phyloP scores from a whole-genome alignment of 208 protist genomes.

The Acanthamoeba sp. region DNA sequence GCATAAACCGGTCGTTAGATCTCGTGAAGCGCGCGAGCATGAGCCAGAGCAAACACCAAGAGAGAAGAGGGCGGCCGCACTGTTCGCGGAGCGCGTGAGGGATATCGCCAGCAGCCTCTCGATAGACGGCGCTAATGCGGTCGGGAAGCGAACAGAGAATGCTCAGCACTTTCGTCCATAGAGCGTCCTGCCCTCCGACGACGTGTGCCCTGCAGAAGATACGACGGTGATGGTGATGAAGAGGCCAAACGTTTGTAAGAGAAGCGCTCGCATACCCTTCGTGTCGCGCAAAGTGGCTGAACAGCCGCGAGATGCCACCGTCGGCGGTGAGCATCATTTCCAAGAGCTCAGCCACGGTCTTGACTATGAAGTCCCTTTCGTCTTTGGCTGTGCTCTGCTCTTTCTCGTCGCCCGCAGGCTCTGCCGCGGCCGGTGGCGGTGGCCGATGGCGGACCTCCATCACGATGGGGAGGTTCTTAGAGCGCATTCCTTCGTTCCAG shows the following conservation, averaged over 20 bases:
- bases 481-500: background rate
- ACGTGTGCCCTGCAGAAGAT: background rate
- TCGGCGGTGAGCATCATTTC: background rate
- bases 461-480: background rate
- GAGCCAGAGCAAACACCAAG: background rate
- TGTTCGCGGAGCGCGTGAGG: background rate
- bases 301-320: background rate
- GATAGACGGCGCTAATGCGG: background rate
- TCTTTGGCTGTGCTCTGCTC: background rate
- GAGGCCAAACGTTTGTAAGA: too few species aligned
- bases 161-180: background rate
- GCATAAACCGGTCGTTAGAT: too few species aligned
- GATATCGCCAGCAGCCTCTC: background rate
- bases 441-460: background rate
- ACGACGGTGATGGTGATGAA: too few species aligned
- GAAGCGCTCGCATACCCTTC: too few species aligned
- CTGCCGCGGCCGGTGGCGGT: background rate
- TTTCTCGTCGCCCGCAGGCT: background rate
- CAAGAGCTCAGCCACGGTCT: background rate
- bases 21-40: background rate
- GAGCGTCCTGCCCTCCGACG: background rate
- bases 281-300: background rate
- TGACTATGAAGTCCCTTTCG: constrained; percentile 1
- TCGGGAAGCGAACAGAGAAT: background rate
- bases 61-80: background rate